phyloP scores from a whole-genome alignment of 2,329 filamentous ascomycete species.

The Bisporella sp. region DNA sequence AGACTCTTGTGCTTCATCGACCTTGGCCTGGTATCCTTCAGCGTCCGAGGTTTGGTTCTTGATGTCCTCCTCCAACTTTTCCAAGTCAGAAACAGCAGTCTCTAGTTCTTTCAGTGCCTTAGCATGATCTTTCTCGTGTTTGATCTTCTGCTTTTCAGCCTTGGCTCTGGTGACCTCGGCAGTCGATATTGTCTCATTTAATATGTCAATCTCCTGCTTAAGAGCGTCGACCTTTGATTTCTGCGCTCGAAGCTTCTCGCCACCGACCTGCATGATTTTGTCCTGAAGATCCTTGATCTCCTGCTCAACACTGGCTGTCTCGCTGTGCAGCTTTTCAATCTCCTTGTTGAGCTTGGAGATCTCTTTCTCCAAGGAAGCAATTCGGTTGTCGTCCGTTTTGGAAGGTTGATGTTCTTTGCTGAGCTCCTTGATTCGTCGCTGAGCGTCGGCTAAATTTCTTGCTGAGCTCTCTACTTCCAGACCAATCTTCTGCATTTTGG shows the following conservation, averaged over 20 bases:
- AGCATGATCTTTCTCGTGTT: conserved; percentile 75
- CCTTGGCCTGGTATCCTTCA: conserved; percentile 62
- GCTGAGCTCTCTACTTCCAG: conserved; percentile 85
- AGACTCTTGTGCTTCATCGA: conserved; percentile 75
- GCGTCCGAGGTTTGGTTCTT: conserved; percentile 69
- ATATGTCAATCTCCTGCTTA: conserved; percentile 75
- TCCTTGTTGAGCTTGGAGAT: conserved; percentile 70
- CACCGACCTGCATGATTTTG: conserved; percentile 97
- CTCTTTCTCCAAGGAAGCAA: conserved; percentile 67
- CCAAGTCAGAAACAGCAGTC: conserved; percentile 63
- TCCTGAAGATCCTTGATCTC: conserved; percentile 91
- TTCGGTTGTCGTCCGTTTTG: conserved; percentile 69
- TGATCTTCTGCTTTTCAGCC: conserved; percentile 83
- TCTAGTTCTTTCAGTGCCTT: conserved; percentile 78
- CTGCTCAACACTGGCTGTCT: conserved; percentile 84
- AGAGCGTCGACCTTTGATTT: conserved; percentile 84
- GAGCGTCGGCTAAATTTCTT: conserved; percentile 75
- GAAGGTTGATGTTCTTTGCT: conserved; percentile 74
- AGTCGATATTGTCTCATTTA: conserved; percentile 75
- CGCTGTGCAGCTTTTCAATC: conserved; percentile 69
- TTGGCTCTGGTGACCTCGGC: conserved; percentile 87
- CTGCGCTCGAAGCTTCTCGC: conserved; percentile 84
- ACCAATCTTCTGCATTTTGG: conserved; percentile 81
- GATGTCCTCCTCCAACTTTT: conserved; percentile 72
- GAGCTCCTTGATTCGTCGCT: conserved; percentile 81